phyloP scores from a whole-genome alignment of 345 rosid species.

The Excoecaria agallocha region DNA sequence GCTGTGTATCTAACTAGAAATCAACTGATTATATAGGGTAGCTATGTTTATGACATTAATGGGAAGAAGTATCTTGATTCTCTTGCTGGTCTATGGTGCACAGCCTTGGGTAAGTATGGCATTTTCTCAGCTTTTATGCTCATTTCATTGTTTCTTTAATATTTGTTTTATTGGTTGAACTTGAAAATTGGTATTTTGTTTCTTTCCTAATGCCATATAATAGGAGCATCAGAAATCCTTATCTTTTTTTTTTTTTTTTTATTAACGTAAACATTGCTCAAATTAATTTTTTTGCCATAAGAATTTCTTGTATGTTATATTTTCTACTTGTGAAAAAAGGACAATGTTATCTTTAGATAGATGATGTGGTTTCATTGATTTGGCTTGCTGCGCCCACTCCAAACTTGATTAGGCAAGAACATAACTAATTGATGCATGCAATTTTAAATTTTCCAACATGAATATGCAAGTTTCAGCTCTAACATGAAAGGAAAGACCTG shows the following conservation, averaged over 20 bases:
- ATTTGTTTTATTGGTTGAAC: neutral
- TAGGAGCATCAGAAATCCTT: neutral
- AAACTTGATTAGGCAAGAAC: too few species aligned
- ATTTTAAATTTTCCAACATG: too few species aligned
- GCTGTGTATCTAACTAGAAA: slow-evolving; percentile 1
- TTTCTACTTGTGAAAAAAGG: too few species aligned
- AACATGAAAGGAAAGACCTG: too few species aligned
- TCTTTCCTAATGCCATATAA: neutral
- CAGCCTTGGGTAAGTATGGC: slow-evolving; percentile 65
- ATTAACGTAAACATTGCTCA: neutral
- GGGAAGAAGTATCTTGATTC: slow-evolving; percentile 95
- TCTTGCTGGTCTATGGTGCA: slow-evolving; percentile 97
- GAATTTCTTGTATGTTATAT: too few species aligned
- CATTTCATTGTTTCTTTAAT: neutral
- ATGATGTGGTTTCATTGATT: too few species aligned
- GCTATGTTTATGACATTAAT: slow-evolving; percentile 70
- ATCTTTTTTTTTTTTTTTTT: neutral
- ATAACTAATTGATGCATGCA: too few species aligned
- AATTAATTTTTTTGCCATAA: too few species aligned
- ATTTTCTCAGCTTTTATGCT: neutral
- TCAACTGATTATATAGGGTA: slow-evolving; percentile 50
- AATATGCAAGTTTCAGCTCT: too few species aligned
- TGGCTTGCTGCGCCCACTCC: too few species aligned
- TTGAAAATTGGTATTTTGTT: neutral
- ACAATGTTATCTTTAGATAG: too few species aligned